Evolutionary conservation across 169 alveolate genomes (phyloP).

Genomic region (Plasmodium malariae): DNA sequence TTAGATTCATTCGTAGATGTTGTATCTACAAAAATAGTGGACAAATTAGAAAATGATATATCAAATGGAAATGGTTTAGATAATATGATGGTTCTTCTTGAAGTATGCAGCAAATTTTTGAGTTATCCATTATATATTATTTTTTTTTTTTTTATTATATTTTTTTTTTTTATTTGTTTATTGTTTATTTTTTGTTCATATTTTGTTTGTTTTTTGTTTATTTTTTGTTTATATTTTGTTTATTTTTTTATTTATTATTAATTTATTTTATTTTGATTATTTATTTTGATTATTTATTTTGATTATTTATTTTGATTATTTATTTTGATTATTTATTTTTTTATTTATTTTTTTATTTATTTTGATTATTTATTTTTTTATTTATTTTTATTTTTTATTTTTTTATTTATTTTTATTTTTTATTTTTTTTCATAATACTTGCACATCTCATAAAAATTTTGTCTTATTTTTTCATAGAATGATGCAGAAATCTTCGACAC

Average conservation of each 20-base stretch:
- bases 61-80: constrained; percentile 12
- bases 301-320: too few relatives aligned
- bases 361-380: too few relatives aligned
- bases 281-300: too few relatives aligned
- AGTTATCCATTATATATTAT: background rate
- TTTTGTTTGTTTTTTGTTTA: too few relatives aligned
- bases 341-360: too few relatives aligned
- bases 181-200: too few relatives aligned
- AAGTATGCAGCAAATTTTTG: constrained; percentile 2
- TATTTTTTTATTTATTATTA: too few relatives aligned
- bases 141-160: background rate
- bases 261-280: too few relatives aligned
- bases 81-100: constrained; percentile 46
- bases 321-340: too few relatives aligned
- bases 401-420: too few relatives aligned
- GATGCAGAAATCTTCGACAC: constrained; percentile 68
- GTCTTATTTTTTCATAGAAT: constrained; percentile 23
- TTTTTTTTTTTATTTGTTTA: background rate
- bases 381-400: too few relatives aligned
- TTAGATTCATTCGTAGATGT: constrained; percentile 63
- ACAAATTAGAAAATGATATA: constrained; percentile 52
- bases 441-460: background rate
- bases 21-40: constrained; percentile 67
- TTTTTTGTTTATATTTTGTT: too few relatives aligned
- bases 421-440: background rate